Base-by-base conservation (phyloP, 2,329 filamentous ascomycete genomes). In the Botrytis galanthina region DNA sequence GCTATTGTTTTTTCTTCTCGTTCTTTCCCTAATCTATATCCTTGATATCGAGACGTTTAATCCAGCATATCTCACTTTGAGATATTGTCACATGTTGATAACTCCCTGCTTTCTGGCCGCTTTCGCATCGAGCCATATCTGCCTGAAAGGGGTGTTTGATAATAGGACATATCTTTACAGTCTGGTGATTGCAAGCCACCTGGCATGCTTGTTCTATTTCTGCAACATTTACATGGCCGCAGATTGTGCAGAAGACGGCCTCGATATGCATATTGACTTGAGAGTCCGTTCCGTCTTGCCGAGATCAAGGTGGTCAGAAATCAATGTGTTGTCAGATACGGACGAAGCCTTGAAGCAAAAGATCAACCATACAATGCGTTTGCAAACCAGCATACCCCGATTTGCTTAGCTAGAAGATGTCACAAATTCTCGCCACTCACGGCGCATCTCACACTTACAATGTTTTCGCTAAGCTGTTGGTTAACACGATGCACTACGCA, bases 281-380 rank as follows among this genome's bases (percentile, higher is more conserved):
- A 72, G 29, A 67, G 20, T 46, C 35, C 44, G 46, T 68, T 72
- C 71, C 71, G 71, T 72, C 62, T 69, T 59, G 71, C 71, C 62
- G 71, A 70, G 66, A 42, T 70, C 26, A 71, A 63, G 64, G 64
- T 73, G 71, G 46, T 72, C 60, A 71, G 71, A 37, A 61, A 54
- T 60, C 72, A 74, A 80, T 81, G 80, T 78, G 79, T 78, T 80
- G 80, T 79, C 78, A 77, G 39, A 64, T 70, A 74, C 73, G 73
- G 76, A 75, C 73, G 75, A 69, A 74, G 73, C 69, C 66, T 62
- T 48, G 57, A 70, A 70, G 66, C n/a, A 48, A 73, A 77, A 74
- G 73, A 76, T 76, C 73, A 76, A 57, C 63, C 66, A 67, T 22
- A 39, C 71, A 42, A 69, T 72, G 71, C 9, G 63, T 69, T 44